Percentiles rank a stretch among this genome's conserved stretches.
Evolutionary conservation across 495 filamentous ascomycete species (phyloP).

Genomic region (Saxophila tyrrhenica): DNA sequence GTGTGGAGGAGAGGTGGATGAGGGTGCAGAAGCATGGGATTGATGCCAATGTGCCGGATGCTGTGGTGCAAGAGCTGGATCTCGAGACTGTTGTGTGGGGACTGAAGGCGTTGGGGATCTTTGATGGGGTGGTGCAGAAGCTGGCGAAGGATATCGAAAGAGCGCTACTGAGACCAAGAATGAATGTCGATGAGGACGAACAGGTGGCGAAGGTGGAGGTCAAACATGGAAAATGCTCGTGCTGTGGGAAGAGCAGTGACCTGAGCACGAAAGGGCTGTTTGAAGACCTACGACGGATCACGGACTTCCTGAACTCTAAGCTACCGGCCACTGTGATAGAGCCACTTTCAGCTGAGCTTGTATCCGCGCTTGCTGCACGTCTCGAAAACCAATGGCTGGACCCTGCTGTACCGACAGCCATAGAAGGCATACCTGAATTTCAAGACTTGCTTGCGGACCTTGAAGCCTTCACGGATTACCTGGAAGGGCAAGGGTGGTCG

Average conservation of each 20-base stretch:
- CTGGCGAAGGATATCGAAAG: conserved; percentile 15
- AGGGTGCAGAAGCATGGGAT: conserved; percentile 12
- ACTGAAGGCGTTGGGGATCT: conserved; percentile 2
- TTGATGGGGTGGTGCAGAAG: conserved; percentile 18
- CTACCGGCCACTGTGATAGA: conserved; percentile 53
- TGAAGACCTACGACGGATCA: conserved; percentile 46
- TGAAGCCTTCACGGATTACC: conserved; percentile 46
- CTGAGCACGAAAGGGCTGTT: conserved; percentile 19
- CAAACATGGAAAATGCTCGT: conserved; percentile 22
- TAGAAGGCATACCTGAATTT: conserved; percentile 58
- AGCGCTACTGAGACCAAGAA: conserved; percentile 7
- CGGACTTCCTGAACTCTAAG: conserved; percentile 51
- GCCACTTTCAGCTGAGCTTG: conserved; percentile 52
- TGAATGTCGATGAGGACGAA: conserved; percentile 6
- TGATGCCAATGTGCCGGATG: neutral
- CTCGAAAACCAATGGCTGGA: conserved; percentile 65
- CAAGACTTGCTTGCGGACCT: conserved; percentile 50
- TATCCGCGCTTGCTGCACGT: conserved; percentile 52
- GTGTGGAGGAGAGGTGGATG: conserved; percentile 17
- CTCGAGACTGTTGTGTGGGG: neutral
- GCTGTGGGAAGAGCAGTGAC: conserved; percentile 26
- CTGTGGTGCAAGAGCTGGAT: neutral
- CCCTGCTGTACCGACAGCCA: conserved; percentile 58
- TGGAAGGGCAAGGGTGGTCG: conserved; percentile 54
- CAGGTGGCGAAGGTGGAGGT: conserved; percentile 18